Percentiles rank a stretch among this genome's conserved stretches.
Conservation (phyloP, 2,329 filamentous ascomycete species). For the Saccharata proteae region DNA sequence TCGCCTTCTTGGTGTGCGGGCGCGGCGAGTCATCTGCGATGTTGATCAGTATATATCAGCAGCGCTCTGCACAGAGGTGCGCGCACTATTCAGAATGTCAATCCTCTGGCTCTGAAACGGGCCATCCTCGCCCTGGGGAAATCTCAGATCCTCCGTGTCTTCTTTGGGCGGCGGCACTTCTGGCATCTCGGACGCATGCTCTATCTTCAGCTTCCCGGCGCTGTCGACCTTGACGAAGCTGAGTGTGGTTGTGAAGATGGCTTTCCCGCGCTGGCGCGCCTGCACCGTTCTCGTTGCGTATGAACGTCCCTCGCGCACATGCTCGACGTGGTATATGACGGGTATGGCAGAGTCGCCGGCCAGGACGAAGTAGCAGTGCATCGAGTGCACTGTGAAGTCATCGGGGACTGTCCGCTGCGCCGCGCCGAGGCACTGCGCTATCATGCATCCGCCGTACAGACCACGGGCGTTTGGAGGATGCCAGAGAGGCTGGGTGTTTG, state of each 20-base stretch:
- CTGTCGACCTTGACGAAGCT: conserved; percentile 65
- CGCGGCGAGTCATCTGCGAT: conserved; percentile 30
- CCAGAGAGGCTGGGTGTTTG: conserved; percentile 85
- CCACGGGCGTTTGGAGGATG: conserved; percentile 84
- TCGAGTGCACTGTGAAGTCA: conserved; percentile 79
- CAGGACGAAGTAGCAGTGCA: conserved; percentile 98
- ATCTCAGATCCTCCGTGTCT: conserved; percentile 21
- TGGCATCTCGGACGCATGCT: conserved; percentile 50
- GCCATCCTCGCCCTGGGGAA: conserved; percentile 21
- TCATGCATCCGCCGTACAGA: conserved; percentile 86
- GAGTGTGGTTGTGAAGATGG: conserved; percentile 92
- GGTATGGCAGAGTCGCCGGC: conserved; percentile 76
- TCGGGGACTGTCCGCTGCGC: conserved; percentile 76
- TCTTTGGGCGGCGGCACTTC: conserved; percentile 34
- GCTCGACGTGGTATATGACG: conserved; percentile 89
- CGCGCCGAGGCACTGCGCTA: conserved; percentile 80
- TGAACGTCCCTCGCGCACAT: conserved; percentile 77
- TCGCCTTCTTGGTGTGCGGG: conserved; percentile 54
- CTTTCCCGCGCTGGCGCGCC: conserved; percentile 72
- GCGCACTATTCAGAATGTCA: conserved; percentile 43
- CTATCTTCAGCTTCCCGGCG: conserved; percentile 43
- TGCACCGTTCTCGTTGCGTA: conserved; percentile 95
- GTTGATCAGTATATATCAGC: conserved; percentile 12
- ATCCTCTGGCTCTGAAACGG: conserved; percentile 49
- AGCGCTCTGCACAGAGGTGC: background rate